These are phyloP conservation scores for Ustilago cynodontis DNA, from an alignment of 1,284 basidiomycete species.

Conservation along the genomic window DNA sequence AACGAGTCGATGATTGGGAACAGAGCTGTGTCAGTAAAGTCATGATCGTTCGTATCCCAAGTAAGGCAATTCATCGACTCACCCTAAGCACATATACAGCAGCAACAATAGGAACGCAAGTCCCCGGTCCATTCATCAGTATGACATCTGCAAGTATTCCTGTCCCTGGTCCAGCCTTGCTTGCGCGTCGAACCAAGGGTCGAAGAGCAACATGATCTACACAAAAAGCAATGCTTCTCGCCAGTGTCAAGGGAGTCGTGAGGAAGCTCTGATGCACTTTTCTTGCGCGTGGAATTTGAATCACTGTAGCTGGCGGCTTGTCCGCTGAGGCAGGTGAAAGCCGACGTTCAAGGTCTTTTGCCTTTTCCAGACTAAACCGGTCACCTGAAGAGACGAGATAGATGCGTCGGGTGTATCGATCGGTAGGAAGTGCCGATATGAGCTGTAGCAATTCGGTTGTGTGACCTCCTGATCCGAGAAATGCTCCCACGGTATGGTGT, in stretches of 20 bases:
- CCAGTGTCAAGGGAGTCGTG: constrained; percentile 53
- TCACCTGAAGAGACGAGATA: constrained; percentile 90
- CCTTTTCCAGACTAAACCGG: constrained; percentile 81
- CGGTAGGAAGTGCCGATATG: constrained; percentile 80
- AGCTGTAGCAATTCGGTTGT: constrained; percentile 88
- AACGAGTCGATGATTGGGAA: not conserved
- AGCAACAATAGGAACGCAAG: constrained; percentile 84
- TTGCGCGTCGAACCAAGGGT: constrained; percentile 8
- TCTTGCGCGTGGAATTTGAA: constrained; percentile 82
- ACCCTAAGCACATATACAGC: constrained; percentile 83
- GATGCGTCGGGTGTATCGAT: constrained; percentile 80
- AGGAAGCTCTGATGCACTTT: constrained; percentile 66
- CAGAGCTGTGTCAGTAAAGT: not conserved
- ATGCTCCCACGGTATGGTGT: constrained; percentile 72
- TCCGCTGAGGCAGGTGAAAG: constrained; percentile 51
- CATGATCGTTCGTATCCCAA: no score
- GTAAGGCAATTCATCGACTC: no score
- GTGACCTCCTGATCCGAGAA: constrained; percentile 85
- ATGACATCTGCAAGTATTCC: constrained; percentile 77
- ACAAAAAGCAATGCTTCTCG: constrained; percentile 45
- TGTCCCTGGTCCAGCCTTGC: not conserved
- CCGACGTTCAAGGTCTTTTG: constrained; percentile 76
- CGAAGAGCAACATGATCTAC: constrained; percentile 46
- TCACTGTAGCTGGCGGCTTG: constrained; percentile 13
- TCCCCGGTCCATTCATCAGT: constrained; percentile 94